Base-by-base conservation (phyloP, 2,329 filamentous ascomycete species). In the Sphaerulina vaccinii region DNA sequence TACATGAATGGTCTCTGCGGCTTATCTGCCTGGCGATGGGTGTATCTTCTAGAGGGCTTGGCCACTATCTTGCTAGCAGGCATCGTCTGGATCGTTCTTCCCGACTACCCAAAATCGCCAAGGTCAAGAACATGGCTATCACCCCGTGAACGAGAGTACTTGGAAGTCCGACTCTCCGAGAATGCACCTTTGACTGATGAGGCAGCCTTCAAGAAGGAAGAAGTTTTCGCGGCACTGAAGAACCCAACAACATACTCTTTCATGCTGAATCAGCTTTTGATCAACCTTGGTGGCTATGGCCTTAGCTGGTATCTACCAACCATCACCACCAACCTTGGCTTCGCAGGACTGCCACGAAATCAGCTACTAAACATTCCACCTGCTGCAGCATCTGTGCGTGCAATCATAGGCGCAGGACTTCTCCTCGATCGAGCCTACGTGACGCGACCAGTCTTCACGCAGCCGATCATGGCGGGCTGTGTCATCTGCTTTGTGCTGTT, bases 11-110 rank as follows among this genome's bases (percentile, higher is more conserved):
- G 78, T 79, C 13, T 53, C 80, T 1, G 63, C 68, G 10, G 68
- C 63, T 0, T 56, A 66, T 5, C 70, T 70, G 56, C 69, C 0
- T 81, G 78, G 79, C 73, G 77, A 55, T 54, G 45, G 51, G 83
- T 84, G 58, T 84, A 83, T 70, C 82, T 84, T 67, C 82, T 84
- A 51, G 81, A 84, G 63, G 81, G 81, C 1, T 63, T 82, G 36
- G 61, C 81, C 56, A 84, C 81, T 10, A 65, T 76, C 13, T 51
- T 79, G 36, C 60, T 78, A 9, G 79, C 49, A 0, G 35, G 74
- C 1, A 51, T 69, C 1, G 77, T 79, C 1, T 78, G 78, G 1
- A 70, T 79, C 48, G 67, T 79, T 55, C 75, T 83, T 1, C 51
- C 39, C 2, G 51, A 49, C 22, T 54, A 49, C 70, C 79, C 80